These are phyloP conservation scores for Lichtheimia corymbifera DNA, from an alignment of 371 early-diverging fungal genomes.

Conservation along the genomic window DNA sequence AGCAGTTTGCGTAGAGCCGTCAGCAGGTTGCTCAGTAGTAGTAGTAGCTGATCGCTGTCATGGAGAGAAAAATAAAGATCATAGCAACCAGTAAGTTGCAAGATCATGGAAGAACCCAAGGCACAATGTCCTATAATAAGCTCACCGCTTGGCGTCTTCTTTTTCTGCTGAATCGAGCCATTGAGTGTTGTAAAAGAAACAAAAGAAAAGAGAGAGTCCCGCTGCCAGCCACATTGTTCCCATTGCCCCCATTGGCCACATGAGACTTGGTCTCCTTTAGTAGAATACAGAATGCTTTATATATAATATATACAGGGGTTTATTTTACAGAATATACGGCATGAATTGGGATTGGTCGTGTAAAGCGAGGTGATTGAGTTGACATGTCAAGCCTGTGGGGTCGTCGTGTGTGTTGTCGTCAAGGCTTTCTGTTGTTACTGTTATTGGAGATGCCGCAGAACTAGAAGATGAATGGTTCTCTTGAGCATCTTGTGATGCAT, in stretches of 20 bases:
- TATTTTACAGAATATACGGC: not conserved
- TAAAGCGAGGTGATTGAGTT: not conserved
- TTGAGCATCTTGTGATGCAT: no score
- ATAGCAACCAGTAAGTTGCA: not conserved
- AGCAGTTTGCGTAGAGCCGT: not conserved
- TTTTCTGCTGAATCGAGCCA: conserved; percentile 2
- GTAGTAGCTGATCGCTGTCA: not conserved
- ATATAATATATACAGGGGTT: not conserved
- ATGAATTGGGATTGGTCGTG: not conserved
- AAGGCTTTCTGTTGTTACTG: no score
- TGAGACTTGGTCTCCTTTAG: not conserved
- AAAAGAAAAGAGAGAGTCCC: not conserved
- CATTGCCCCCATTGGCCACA: not conserved
- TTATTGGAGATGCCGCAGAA: no score
- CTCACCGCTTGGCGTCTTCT: conserved; percentile 6
- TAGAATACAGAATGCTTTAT: not conserved
- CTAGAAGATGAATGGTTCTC: no score
- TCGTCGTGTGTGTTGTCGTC: no score
- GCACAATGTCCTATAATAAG: not conserved
- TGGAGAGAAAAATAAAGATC: not conserved
- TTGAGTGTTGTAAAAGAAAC: conserved; percentile 1
- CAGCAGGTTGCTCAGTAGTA: not conserved
- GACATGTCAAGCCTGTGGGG: not conserved
- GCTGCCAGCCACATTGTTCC: not conserved
- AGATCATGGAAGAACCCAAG: not conserved